Base-by-base conservation (phyloP, 139 green algal species). In the Ulvella scutata region DNA sequence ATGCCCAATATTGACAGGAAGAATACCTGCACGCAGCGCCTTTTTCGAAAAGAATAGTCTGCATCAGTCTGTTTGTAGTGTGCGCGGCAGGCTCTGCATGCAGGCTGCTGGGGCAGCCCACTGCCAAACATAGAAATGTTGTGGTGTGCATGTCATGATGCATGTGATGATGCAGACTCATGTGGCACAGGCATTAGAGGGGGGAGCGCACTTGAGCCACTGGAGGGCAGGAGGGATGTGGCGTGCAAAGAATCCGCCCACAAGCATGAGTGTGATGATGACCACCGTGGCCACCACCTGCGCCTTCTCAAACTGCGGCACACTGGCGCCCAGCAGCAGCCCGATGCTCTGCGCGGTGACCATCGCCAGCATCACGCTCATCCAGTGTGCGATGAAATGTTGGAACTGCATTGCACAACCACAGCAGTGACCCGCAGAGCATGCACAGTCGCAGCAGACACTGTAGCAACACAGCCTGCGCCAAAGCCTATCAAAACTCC, bases 1-100 rank as follows among this genome's bases (percentile, higher is more conserved):
- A 94, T 51, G 80, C 84, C 76, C 87, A 92, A 79, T 85, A 90
- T 43, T 92, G 26, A 74, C 87, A 90, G 28, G 51, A 80, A 13
- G 88, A 26, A 80, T 87, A 90, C 38, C 74, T 76, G 37, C 28
- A 43, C 33, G 21, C 43, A 20, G 43, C 17, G 20, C 17, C 17
- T 60, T 20, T 82, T 35, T 4, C 23, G 17, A 23, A 3, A 37
- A 38, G 33, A n/a, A 39, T 9, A 17, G 7, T 3, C 34, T 4
- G n/a, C n/a, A n/a, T n/a, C n/a, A n/a, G n/a, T n/a, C n/a, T n/a
- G n/a, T n/a, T n/a, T n/a, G n/a, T n/a, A n/a, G n/a, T n/a, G n/a
- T n/a, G n/a, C n/a, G n/a, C n/a, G n/a, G n/a, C n/a, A n/a, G n/a
- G n/a, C n/a, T n/a, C n/a, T n/a, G n/a, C n/a, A n/a, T n/a, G n/a